Base-by-base conservation (phyloP, 768 basidiomycete genomes). In the Clitopilus passeckerianus region DNA sequence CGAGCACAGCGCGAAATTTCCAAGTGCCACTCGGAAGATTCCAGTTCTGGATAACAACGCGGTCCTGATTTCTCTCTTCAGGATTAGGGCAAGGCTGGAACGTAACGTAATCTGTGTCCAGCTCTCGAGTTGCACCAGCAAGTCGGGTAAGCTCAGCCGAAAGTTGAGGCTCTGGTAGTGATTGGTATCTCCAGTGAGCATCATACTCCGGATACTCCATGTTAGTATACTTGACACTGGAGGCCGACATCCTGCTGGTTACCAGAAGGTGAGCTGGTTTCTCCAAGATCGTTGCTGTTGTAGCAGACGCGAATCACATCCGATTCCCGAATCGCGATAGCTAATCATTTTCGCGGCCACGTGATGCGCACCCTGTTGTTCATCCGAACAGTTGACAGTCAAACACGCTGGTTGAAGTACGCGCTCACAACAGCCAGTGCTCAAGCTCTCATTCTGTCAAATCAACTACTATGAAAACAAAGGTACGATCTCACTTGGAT, bases 41-140 rank as follows among this genome's bases (percentile, higher is more conserved):
- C 77, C 78, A 80, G 53, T 80, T 70, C 33, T 74, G 65, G 44
- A 79, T 70, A 20, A 73, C 67, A 62, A 71, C 74, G 18, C 83
- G 74, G 66, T 84, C 83, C 64, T 84, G 81, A 60, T 69, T 79
- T 5, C 68, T 64, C 22, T 71, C 68, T 34, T 72, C 70, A 16
- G 74, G 76, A 34, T 75, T 68, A 1, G 73, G 71, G 61, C 75
- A 79, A 22, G 82, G 82, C 61, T 84, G 82, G 53, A 84, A 72
- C 16, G 75, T 71, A 30, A 81, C 72, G 44, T 68, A 67, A 59
- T 79, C 75, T n/a, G 76, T 76, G 56, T 71, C 67, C 5, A 66
- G 66, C 35, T 69, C 57, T 1, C 73, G 66, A 5, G 66, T 66
- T 16, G 78, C 70, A 30, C 59, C 60, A 2, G 80, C 70, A 1